Evolutionary conservation across 2,329 filamentous ascomycete genomes (phyloP), one percentile per base, ranked within the genome.

Genomic region (Sphaceloma murrayae): DNA sequence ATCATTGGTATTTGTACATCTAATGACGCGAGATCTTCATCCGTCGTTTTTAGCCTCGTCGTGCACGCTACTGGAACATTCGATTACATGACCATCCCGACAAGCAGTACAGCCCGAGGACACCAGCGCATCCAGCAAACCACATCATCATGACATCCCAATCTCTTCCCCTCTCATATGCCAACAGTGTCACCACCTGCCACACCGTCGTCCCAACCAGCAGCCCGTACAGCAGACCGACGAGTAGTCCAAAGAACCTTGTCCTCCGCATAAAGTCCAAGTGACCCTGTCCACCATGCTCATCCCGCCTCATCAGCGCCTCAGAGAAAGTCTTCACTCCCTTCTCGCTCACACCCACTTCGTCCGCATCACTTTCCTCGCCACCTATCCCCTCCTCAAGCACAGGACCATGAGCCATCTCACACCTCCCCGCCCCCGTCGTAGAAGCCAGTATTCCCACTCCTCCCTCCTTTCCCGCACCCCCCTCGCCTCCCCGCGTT

Each of bases 101-200:
- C 14, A 30, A 19, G 16, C 36, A 40, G 24, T 14, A 29, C 5
- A 19, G 27, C 2, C 13, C 3, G 11, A 40, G 22, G 9, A 19
- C 3, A 14, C 36, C 36, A 5, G 30, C 4, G 24, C 36, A 40
- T 13, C 36, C 36, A 8, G 36, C 36, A 26, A 40, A 40, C 36
- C 36, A 40, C 24, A 40, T 29, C 36, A 27, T 40, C 13, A 16
- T 30, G 24, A 30, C 16, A 2, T 13, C 17, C 36, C 34, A 39
- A 13, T 27, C 19, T 22, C 34, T 39, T 8, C 34, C 34, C 6
- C 27, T 19, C 21, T 26, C 9, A 16, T 26, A 39, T 5, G 18
- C 34, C 4, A 27, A 4, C 10, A 39, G 4, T 3, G 11, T 27
- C 3, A 39, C 4, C 9, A 39, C 22, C 13, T 39, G 34, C 34